Conservation (phyloP, 1,139 yeast species). For the Taphrina populina region DNA sequence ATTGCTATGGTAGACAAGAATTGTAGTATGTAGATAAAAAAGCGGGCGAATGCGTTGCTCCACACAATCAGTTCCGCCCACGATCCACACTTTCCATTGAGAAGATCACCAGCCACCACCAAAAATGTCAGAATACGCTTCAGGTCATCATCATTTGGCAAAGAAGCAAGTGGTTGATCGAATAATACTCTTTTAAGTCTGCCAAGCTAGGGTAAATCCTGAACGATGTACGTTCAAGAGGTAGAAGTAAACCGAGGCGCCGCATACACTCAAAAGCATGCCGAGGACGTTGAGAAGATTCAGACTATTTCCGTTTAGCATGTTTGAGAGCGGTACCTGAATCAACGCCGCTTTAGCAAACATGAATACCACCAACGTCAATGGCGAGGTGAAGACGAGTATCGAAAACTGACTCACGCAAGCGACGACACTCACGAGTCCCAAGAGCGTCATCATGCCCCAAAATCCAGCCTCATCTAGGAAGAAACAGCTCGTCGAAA, state of each 20-base stretch:
- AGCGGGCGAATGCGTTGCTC: too few relatives aligned
- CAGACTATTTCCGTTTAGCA: slow-evolving; percentile 4
- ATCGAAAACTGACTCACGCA: slow-evolving; percentile 21
- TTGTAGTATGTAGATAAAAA: too few relatives aligned
- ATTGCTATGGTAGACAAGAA: too few relatives aligned
- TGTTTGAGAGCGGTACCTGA: slow-evolving; percentile 9
- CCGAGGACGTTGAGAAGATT: slow-evolving; percentile 5
- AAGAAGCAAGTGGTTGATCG: too few relatives aligned
- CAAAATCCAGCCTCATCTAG: slow-evolving; percentile 27
- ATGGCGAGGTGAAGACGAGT: slow-evolving; percentile 17
- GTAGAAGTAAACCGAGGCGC: slow-evolving; percentile 11
- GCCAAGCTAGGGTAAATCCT: slow-evolving; percentile 13
- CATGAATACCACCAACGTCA: slow-evolving; percentile 16
- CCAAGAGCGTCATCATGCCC: slow-evolving; percentile 13
- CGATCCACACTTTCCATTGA: too few relatives aligned
- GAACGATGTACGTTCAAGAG: slow-evolving; percentile 18
- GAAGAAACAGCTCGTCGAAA: slow-evolving; percentile 22
- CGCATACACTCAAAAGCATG: neutral
- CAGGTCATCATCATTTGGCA: too few relatives aligned
- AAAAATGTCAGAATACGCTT: too few relatives aligned
- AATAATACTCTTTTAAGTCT: neutral
- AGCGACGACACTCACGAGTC: slow-evolving; percentile 13
- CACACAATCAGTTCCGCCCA: too few relatives aligned
- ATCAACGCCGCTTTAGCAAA: slow-evolving; percentile 23
- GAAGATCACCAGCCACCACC: too few relatives aligned